Conservation (phyloP, 164 flowering plant species). For the Aristolochia fimbriata region DNA sequence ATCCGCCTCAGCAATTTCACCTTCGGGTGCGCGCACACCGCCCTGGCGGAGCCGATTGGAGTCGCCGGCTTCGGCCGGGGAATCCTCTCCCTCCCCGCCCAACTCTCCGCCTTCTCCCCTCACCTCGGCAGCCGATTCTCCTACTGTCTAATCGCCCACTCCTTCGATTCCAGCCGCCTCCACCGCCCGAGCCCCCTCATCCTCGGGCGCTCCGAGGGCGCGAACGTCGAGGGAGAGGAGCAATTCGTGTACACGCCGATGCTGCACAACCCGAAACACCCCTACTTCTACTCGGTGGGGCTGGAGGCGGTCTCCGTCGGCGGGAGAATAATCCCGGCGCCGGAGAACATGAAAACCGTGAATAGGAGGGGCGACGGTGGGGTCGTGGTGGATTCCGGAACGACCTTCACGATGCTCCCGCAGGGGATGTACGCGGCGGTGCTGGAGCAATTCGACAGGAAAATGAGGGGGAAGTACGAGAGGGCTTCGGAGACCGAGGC, state of each 20-base stretch:
- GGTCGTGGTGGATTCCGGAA: conserved; percentile 90
- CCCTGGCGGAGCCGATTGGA: conserved; percentile 81
- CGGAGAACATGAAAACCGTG: conserved; percentile 34
- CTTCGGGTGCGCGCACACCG: conserved; percentile 71
- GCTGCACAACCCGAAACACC: conserved; percentile 68
- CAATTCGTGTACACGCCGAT: conserved; percentile 56
- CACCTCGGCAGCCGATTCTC: conserved; percentile 68
- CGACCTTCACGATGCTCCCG: conserved; percentile 84
- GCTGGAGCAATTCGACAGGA: conserved; percentile 41
- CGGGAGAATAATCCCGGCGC: conserved; percentile 31
- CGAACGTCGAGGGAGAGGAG: conserved; percentile 8
- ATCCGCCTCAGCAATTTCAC: conserved; percentile 50
- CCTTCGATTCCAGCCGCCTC: conserved; percentile 39
- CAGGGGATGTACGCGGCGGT: conserved; percentile 29
- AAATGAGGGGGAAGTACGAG: conserved; percentile 31
- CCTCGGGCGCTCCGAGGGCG: conserved; percentile 47
- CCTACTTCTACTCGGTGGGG: conserved; percentile 75
- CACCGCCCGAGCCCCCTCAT: conserved; percentile 72
- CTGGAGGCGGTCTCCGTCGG: conserved; percentile 65
- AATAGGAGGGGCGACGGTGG: conserved; percentile 64
- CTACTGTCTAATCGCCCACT: conserved; percentile 76
- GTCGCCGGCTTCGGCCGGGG: conserved; percentile 97
- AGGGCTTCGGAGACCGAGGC: conserved; percentile 46
- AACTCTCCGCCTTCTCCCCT: conserved; percentile 50
- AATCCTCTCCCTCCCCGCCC: conserved; percentile 68